phyloP scores from a whole-genome alignment of 2,329 filamentous ascomycete species.

The Polychaeton citri region DNA sequence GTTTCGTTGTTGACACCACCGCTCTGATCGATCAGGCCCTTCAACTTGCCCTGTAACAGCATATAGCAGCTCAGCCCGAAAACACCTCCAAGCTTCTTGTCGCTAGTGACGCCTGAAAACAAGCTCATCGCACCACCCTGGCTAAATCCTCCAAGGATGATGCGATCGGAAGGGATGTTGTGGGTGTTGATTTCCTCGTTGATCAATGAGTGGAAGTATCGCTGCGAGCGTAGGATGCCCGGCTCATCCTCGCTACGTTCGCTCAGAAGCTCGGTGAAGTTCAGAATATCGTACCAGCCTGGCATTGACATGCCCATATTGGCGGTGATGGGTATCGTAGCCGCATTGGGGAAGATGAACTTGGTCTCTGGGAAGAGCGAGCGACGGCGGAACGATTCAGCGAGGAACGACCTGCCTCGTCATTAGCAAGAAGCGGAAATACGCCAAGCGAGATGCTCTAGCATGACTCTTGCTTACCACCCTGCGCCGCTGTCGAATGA shows the following conservation, averaged over 20 bases:
- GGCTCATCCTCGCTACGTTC: conserved; percentile 48
- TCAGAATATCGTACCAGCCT: conserved; percentile 68
- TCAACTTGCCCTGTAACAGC: conserved; percentile 52
- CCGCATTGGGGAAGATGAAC: conserved; percentile 89
- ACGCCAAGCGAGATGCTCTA: background rate
- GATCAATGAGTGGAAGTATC: conserved; percentile 68
- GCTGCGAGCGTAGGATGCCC: conserved; percentile 60
- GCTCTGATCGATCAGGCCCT: conserved; percentile 41
- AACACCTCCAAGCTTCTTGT: conserved; percentile 70
- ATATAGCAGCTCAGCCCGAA: conserved; percentile 77
- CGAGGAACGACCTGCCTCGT: conserved; percentile 50
- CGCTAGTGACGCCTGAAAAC: conserved; percentile 62
- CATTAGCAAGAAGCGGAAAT: background rate
- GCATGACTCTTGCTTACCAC: conserved; percentile 48
- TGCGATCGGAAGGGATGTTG: conserved; percentile 68
- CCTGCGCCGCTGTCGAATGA: conserved; percentile 42
- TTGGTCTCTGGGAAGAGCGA: conserved; percentile 77
- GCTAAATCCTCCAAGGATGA: conserved; percentile 75
- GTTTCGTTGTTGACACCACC: conserved; percentile 41
- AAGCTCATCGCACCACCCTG: conserved; percentile 82
- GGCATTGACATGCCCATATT: conserved; percentile 62
- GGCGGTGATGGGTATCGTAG: conserved; percentile 70
- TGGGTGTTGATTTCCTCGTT: conserved; percentile 58
- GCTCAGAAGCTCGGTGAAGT: conserved; percentile 34
- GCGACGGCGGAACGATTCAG: conserved; percentile 74